Base-by-base conservation (phyloP, 768 basidiomycete genomes). In the Tylopilus cervinicoccineus region DNA sequence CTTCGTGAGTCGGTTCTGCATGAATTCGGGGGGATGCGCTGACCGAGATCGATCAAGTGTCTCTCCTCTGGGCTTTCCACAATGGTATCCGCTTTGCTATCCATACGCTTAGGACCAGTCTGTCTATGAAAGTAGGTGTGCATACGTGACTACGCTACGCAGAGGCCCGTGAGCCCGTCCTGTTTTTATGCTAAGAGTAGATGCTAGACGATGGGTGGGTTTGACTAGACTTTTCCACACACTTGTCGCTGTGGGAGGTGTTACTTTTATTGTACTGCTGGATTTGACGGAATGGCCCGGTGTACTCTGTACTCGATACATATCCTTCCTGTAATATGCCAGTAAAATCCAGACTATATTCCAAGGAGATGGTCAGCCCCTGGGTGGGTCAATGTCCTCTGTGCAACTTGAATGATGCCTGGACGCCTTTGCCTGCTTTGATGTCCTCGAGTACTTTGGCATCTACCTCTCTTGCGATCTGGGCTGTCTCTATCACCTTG, bases 361-460 rank as follows among this genome's bases (percentile, higher is more conserved):
- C 24, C 16, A 28, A 28, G 9, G 32, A 36, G 6, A 13, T 14
- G 22, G 16, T 12, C 12, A 32, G 23, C 13, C 49, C 5, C 3
- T 4, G 37, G 13, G 33, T 13, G 33, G 34, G 10, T 62, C 45
- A 69, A 58, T 68, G 75, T 32, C 84, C 83, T 62, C 93, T 72
- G 60, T 90, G 84, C 51, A 79, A 68, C 64, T 77, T 81, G 73
- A 95, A 93, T n/a, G 87, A 81, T 40, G 78, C 81, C 55, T 82
- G 77, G 4, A 95, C 76, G 11, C 88, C 83, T 51, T 78, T 78
- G 2, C 93, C 93, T 20, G 75, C 78, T 51, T 71, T 73, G 54
- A 96, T 86, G 58, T 94, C 93, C 48, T 67, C 65, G 74, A 87
- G 76, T 48, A 89, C 91, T 48, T 68, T 72, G 19, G 71, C 82